Evolutionary conservation across 2,329 filamentous ascomycete genomes (phyloP).

Genomic region (Diaporthe australafricana): DNA sequence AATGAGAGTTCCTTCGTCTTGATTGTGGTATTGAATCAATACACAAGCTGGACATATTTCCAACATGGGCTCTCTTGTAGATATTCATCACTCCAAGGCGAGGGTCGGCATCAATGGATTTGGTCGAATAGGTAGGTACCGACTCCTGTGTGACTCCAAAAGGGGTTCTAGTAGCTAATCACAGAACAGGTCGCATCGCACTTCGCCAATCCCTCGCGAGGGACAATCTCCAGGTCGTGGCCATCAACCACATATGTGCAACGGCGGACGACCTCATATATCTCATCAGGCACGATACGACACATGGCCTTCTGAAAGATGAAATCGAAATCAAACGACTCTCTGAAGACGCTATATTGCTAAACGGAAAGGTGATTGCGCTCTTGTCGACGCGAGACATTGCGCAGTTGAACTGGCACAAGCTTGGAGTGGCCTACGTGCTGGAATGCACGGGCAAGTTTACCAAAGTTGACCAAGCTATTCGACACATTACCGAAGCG

Average conservation of each 20-base stretch:
- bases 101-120: conserved; percentile 4
- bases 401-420: not conserved
- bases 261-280: conserved; percentile 5
- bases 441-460: conserved; percentile 1
- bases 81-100: not conserved
- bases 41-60: not conserved
- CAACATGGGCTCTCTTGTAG: not conserved
- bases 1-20: not conserved
- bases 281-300: not conserved
- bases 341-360: not conserved
- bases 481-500: conserved; percentile 1
- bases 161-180: not conserved
- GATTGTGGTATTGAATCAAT: not conserved
- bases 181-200: not conserved
- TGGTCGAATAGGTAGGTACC: not conserved
- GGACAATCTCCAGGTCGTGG: not conserved
- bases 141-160: not conserved
- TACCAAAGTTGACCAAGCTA: not conserved
- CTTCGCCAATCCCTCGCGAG: conserved; percentile 2
- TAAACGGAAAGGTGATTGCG: not conserved
- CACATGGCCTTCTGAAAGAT: not conserved
- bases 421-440: not conserved
- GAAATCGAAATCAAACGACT: not conserved
- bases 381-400: conserved; percentile 3
- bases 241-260: not conserved